Conservation (phyloP, 2,329 filamentous ascomycete genomes). For the Parasarocladium wereldwijsianum region DNA sequence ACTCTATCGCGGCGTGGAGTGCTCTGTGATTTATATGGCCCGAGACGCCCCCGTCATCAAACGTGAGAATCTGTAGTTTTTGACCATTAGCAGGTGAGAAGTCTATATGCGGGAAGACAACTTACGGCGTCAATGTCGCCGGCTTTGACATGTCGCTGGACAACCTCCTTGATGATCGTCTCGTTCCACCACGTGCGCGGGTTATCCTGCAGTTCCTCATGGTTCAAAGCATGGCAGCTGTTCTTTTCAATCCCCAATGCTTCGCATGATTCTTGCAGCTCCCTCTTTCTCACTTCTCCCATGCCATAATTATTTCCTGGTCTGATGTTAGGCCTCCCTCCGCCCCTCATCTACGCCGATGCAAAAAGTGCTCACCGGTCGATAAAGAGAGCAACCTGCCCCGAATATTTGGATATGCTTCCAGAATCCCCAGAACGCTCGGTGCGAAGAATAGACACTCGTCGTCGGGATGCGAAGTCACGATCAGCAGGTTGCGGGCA, state of each 20-base stretch:
- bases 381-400: slow-evolving; percentile 18
- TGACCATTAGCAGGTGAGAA: background rate
- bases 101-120: background rate
- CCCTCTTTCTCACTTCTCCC: slow-evolving; percentile 13
- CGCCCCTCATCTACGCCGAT: too few relatives aligned
- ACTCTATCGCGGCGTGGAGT: slow-evolving; percentile 22
- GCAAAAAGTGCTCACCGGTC: slow-evolving; percentile 11
- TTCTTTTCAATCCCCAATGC: slow-evolving; percentile 14
- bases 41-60: slow-evolving; percentile 23
- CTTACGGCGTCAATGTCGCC: slow-evolving; percentile 22
- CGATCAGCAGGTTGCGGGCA: slow-evolving; percentile 20
- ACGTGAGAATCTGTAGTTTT: slow-evolving; percentile 21
- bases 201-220: slow-evolving; percentile 21
- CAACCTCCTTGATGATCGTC: slow-evolving; percentile 15
- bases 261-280: slow-evolving; percentile 15
- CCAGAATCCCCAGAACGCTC: slow-evolving; percentile 16
- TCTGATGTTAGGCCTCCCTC: too few relatives aligned
- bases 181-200: slow-evolving; percentile 23
- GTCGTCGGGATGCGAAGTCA: slow-evolving; percentile 23
- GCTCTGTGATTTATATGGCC: slow-evolving; percentile 25
- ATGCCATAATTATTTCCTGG: slow-evolving; percentile 17
- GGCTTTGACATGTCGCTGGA: slow-evolving; percentile 18
- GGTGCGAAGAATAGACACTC: slow-evolving; percentile 22
- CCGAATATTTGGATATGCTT: slow-evolving; percentile 11
- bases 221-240: slow-evolving; percentile 17